Percentiles rank a stretch among this genome's conserved stretches.
Evolutionary conservation across 75 land plant genomes (phyloP).

Genomic region (Cryptomeria japonica): DNA sequence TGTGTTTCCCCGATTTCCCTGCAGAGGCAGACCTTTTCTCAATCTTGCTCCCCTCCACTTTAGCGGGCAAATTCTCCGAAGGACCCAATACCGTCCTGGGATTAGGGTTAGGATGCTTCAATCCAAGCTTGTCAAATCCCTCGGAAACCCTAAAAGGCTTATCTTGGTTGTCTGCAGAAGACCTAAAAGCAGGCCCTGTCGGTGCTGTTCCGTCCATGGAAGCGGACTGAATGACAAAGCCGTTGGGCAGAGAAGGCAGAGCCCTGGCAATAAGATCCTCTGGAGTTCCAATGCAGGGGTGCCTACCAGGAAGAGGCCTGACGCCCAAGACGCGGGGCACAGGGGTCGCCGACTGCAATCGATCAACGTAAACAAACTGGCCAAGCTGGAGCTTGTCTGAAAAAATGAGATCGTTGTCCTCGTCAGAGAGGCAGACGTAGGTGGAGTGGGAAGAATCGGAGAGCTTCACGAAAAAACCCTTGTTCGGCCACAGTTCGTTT

Average conservation of each 20-base stretch:
- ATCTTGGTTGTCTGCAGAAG: not conserved
- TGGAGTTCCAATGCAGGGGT: constrained; percentile 70
- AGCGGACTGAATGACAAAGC: constrained; percentile 48
- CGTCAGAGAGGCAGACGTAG: constrained; percentile 76
- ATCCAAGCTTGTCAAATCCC: not conserved
- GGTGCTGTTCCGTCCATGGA: constrained; percentile 12
- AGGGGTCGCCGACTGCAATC: constrained; percentile 58
- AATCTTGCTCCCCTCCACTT: constrained; percentile 23
- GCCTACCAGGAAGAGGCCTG: constrained; percentile 72
- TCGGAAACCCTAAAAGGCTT: not conserved
- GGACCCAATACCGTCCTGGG: constrained; percentile 1
- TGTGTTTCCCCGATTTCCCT: constrained; percentile 19
- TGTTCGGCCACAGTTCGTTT: constrained; percentile 69
- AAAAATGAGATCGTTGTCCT: constrained; percentile 76
- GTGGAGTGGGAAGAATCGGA: constrained; percentile 93
- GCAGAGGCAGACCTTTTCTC: constrained; percentile 27
- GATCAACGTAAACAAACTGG: constrained; percentile 80
- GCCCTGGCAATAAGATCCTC: constrained; percentile 57
- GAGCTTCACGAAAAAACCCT: constrained; percentile 86
- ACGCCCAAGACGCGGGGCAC: constrained; percentile 58
- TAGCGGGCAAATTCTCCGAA: not conserved
- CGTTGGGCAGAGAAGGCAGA: constrained; percentile 17
- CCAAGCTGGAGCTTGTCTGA: constrained; percentile 85
- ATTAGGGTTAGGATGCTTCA: not conserved
- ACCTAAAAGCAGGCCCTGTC: not conserved